Evolutionary conservation across 805 yeast genomes (phyloP).

Genomic region (Spathaspora hagerdaliae): DNA sequence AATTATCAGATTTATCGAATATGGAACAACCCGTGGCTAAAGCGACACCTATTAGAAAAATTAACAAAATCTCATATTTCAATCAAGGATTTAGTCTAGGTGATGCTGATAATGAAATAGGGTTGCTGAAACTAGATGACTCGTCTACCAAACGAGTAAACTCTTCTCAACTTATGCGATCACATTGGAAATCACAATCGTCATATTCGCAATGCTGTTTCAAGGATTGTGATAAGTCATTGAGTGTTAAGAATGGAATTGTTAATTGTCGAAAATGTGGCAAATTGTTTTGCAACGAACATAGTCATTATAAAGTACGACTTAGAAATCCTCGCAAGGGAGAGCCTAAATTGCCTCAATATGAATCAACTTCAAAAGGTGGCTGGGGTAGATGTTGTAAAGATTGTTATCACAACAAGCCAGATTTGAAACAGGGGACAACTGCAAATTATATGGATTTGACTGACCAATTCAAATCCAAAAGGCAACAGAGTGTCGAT

Average conservation of each 20-base stretch:
- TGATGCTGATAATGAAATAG: conserved; percentile 10
- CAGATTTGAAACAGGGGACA: conserved; percentile 50
- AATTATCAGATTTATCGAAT: conserved; percentile 15
- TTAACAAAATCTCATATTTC: conserved; percentile 45
- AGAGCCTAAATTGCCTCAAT: conserved; percentile 38
- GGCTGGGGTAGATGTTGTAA: conserved; percentile 72
- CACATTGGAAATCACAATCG: conserved; percentile 56
- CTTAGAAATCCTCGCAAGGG: conserved; percentile 49
- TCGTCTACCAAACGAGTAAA: background rate
- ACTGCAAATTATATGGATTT: conserved; percentile 34
- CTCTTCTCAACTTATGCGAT: conserved; percentile 30
- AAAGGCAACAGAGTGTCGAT: conserved; percentile 45
- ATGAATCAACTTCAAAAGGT: conserved; percentile 36
- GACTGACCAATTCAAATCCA: conserved; percentile 35
- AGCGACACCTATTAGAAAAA: conserved; percentile 27
- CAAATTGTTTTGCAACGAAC: conserved; percentile 58
- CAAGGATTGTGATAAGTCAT: conserved; percentile 34
- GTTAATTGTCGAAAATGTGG: conserved; percentile 82
- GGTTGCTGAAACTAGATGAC: background rate
- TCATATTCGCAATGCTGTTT: conserved; percentile 22
- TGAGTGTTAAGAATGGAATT: conserved; percentile 51
- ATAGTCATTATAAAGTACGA: conserved; percentile 52
- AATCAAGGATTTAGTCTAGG: conserved; percentile 31
- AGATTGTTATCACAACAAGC: conserved; percentile 52
- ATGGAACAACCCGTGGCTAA: conserved; percentile 30